Conservation (phyloP, 1,284 basidiomycete species). For the Spongispora temasekensis region DNA sequence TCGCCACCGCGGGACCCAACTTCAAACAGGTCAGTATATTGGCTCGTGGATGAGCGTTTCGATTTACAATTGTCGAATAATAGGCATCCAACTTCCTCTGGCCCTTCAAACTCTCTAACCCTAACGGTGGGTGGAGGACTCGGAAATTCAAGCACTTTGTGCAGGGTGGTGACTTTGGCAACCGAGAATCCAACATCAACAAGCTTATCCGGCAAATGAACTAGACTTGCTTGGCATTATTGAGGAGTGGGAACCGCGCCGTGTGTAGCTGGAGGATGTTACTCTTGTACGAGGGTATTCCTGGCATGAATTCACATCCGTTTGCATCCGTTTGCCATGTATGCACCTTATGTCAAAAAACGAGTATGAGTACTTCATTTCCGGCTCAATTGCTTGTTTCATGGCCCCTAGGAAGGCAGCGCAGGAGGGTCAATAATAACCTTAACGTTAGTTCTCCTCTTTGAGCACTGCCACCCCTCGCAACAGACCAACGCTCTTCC, state of each 20-base stretch:
- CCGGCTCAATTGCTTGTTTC: neutral
- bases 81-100: slow-evolving; percentile 94
- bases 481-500: slow-evolving; percentile 44
- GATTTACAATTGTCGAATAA: slow-evolving; percentile 2
- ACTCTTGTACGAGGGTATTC: slow-evolving; percentile 39
- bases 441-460: slow-evolving; percentile 36
- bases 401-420: slow-evolving; percentile 18
- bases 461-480: too few relatives aligned
- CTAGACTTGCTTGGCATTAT: slow-evolving; percentile 41
- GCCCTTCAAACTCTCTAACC: slow-evolving; percentile 99
- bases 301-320: slow-evolving; percentile 37
- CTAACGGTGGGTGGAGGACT: slow-evolving; percentile 95
- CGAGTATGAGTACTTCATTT: slow-evolving; percentile 19
- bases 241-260: slow-evolving; percentile 11
- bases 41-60: neutral
- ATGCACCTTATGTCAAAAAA: slow-evolving; percentile 30
- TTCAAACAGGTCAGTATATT: slow-evolving; percentile 84
- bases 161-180: slow-evolving; percentile 94
- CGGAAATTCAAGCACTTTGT: slow-evolving; percentile 97
- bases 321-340: slow-evolving; percentile 24
- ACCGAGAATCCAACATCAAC: slow-evolving; percentile 97
- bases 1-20: slow-evolving; percentile 94
- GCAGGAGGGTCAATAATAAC: slow-evolving; percentile 46
- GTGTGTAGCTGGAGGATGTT: slow-evolving; percentile 27
- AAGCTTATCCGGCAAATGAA: slow-evolving; percentile 98